These are phyloP conservation scores for Metschnikowia kofuensis DNA, from an alignment of 805 yeast genomes.

Conservation along the genomic window DNA sequence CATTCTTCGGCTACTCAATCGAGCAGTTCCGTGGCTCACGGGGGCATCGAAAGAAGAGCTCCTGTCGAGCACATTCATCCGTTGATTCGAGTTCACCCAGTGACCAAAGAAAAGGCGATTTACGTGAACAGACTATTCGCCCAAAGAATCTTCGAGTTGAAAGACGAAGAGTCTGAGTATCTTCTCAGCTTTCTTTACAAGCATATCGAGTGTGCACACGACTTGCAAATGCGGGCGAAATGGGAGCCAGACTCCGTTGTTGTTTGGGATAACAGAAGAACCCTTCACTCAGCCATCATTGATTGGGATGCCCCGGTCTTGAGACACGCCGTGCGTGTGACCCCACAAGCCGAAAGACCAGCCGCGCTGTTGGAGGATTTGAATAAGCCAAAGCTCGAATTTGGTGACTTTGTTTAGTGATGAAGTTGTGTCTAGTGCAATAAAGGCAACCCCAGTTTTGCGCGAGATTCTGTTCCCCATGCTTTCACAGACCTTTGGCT, in stretches of 20 bases:
- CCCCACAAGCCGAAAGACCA: constrained; percentile 39
- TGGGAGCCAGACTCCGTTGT: constrained; percentile 39
- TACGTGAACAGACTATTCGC: constrained; percentile 34
- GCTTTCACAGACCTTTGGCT: too few relatives aligned
- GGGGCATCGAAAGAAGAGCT: constrained; percentile 32
- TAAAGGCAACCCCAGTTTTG: too few relatives aligned
- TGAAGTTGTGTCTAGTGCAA: too few relatives aligned
- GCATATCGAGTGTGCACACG: constrained; percentile 33
- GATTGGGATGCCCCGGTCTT: constrained; percentile 35
- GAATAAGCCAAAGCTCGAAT: constrained; percentile 22
- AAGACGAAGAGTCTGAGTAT: constrained; percentile 32
- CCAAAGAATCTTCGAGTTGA: constrained; percentile 33
- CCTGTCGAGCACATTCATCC: constrained; percentile 36
- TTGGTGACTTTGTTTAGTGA: constrained; percentile 4
- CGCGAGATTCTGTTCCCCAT: too few relatives aligned
- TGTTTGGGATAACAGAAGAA: constrained; percentile 35
- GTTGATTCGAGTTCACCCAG: constrained; percentile 34
- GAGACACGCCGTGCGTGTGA: constrained; percentile 36
- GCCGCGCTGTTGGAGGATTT: constrained; percentile 35
- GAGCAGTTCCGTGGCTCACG: constrained; percentile 23
- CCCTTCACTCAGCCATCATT: constrained; percentile 32
- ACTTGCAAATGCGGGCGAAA: constrained; percentile 34
- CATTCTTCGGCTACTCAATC: constrained; percentile 36
- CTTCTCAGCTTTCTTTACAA: constrained; percentile 30
- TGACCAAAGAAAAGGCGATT: constrained; percentile 29